Evolutionary conservation across 208 protist species (phyloP).

Genomic region (Strigomonas culicis): DNA sequence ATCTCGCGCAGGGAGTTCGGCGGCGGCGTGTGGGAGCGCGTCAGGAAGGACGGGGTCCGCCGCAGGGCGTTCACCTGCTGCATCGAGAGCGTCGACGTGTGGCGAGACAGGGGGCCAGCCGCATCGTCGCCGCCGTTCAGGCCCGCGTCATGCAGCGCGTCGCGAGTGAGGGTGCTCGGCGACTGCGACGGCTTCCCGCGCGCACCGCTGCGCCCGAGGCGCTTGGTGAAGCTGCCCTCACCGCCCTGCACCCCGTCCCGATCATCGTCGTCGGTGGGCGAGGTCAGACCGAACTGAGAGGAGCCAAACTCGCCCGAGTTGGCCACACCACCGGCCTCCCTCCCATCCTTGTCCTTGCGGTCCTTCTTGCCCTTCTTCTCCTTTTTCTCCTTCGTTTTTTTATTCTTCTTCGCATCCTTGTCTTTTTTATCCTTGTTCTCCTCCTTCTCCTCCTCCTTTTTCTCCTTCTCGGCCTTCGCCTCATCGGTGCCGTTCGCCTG

Average conservation of each 20-base stretch:
- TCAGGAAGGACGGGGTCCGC: slow-evolving; percentile 27
- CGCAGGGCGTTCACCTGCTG: slow-evolving; percentile 28
- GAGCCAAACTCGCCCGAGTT: too few species aligned
- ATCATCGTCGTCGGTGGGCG: too few species aligned
- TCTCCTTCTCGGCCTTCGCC: too few species aligned
- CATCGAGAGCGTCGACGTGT: slow-evolving; percentile 31
- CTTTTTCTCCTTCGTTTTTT: too few species aligned
- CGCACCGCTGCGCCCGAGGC: too few species aligned
- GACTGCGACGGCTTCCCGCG: background rate
- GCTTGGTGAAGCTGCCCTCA: too few species aligned
- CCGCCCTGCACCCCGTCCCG: too few species aligned
- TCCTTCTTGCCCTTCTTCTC: background rate
- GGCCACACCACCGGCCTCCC: too few species aligned
- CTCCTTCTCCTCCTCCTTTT: too few species aligned
- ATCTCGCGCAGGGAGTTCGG: slow-evolving; percentile 18
- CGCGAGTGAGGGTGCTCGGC: background rate
- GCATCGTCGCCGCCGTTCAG: slow-evolving; percentile 12
- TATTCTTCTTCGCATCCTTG: too few species aligned
- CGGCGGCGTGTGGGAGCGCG: slow-evolving; percentile 37
- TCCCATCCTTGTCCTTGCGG: background rate
- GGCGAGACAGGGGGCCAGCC: slow-evolving; percentile 24
- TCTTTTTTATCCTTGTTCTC: too few species aligned
- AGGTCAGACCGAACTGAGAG: too few species aligned
- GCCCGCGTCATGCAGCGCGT: background rate
- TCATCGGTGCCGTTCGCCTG: background rate